Evolutionary conservation across 2,329 filamentous ascomycete genomes (phyloP), one percentile per base, ranked within the genome.

Genomic region (Hymenoscyphus scutula): DNA sequence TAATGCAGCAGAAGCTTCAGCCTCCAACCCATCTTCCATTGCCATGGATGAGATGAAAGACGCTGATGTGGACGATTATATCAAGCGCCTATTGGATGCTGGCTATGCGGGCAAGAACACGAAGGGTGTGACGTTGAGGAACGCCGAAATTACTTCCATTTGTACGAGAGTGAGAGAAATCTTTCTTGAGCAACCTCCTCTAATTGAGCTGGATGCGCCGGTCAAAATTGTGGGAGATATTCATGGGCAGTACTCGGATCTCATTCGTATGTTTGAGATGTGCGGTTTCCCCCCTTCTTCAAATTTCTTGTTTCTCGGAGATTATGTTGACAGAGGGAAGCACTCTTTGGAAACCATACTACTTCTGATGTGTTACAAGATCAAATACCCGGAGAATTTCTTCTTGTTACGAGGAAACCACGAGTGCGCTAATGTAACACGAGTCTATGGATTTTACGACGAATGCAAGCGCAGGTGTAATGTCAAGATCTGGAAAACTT

Each of bases 181-280:
- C 10, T 91, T 99, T 67, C 81, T 99, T 7, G 92, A 90, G 5
- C 95, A 99, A 74, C 95, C 95, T 3, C 92, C 95, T 1, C 81
- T 99, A 27, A 79, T 99, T 62, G 95, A 99, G 77, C 84, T 99
- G 54, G 89, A 94, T 66, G 91, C 95, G 4, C 94, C 95, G 0
- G 95, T 99, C 73, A 99, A 99, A 80, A 96, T 99, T 72, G 95
- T 98, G 30, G 94, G 94, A 58, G 94, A 98, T 74, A 92, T 98
- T 15, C 94, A 98, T 75, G 94, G 94, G 58, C 94, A 98, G 77
- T 98, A 97, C 76, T 96, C 92, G 11, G 94, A 98, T 76, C 80
- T 98, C 58, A 96, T 98, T 72, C 88, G 94, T 67, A 91, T 98
- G 84, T 98, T 98, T 73, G 94, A 98, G 76, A 97, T 97, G 93